Evolutionary conservation across 306 rosid species (phyloP).

Genomic region (Echinosophora koreensis): DNA sequence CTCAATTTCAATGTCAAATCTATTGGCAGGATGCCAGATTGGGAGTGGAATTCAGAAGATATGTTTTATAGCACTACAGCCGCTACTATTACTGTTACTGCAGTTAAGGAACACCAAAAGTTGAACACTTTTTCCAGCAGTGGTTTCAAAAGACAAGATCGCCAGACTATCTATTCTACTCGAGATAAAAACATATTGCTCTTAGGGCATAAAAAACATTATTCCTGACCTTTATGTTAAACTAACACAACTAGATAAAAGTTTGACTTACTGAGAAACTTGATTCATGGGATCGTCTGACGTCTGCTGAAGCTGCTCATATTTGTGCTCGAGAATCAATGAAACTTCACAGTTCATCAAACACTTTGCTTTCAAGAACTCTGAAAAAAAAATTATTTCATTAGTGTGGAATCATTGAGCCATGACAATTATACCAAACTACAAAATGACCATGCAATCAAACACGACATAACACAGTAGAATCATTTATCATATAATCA

Average conservation of each 20-base stretch:
- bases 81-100: too few relatives aligned
- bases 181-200: conserved; percentile 1
- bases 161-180: neutral
- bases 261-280: conserved; percentile 82
- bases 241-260: neutral
- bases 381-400: conserved; percentile 46
- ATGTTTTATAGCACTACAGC: neutral
- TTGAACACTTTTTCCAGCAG: conserved; percentile 13
- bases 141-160: conserved; percentile 32
- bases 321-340: conserved; percentile 94
- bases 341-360: conserved; percentile 97
- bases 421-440: conserved; percentile 10
- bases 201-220: neutral
- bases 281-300: conserved; percentile 93
- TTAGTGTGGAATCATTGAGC: conserved; percentile 30
- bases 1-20: conserved; percentile 39
- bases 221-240: conserved; percentile 5
- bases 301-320: conserved; percentile 94
- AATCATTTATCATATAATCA: too few relatives aligned
- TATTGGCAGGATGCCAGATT: neutral
- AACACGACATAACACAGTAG: neutral
- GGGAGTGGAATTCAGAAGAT: conserved; percentile 3
- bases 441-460: conserved; percentile 27
- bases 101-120: neutral
- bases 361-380: conserved; percentile 95